phyloP scores from a whole-genome alignment of 805 yeast species.

The Tetrapisispora phaffii region DNA sequence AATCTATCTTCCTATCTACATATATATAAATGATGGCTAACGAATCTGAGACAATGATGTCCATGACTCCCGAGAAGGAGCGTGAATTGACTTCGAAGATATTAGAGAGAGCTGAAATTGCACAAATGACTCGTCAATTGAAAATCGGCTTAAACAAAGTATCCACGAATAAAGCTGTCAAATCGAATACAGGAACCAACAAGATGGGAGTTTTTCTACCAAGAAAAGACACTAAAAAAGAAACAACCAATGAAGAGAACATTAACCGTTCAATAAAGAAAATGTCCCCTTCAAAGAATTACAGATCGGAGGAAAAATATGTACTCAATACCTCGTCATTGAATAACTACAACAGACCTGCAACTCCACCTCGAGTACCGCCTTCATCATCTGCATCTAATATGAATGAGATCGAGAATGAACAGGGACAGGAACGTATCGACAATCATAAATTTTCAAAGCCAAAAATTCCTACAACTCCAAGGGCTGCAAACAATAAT shows the following conservation, averaged over 20 bases:
- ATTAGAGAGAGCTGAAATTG: constrained; percentile 28
- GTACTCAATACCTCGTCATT: constrained; percentile 6
- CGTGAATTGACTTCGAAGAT: constrained; percentile 26
- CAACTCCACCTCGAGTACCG: constrained; percentile 5
- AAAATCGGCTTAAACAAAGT: constrained; percentile 27
- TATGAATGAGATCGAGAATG: not conserved
- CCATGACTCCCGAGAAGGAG: constrained; percentile 22
- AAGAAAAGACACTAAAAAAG: not conserved
- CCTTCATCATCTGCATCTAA: constrained; percentile 1
- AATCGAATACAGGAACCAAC: not conserved
- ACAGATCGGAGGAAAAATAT: not conserved
- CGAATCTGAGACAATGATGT: not conserved
- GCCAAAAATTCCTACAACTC: constrained; percentile 6
- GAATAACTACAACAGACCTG: constrained; percentile 4
- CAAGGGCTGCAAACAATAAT: constrained; percentile 2
- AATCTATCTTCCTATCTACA: too few species aligned
- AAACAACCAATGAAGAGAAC: not conserved
- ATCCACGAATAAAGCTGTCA: constrained; percentile 10
- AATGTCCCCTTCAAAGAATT: constrained; percentile 5
- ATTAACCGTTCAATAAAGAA: not conserved
- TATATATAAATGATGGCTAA: not conserved
- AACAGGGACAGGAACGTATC: not conserved
- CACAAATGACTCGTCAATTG: constrained; percentile 29
- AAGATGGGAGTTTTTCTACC: not conserved
- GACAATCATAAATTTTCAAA: not conserved